Evolutionary conservation across 345 rosid genomes (phyloP).

Genomic region (Eucalyptus melliodora): DNA sequence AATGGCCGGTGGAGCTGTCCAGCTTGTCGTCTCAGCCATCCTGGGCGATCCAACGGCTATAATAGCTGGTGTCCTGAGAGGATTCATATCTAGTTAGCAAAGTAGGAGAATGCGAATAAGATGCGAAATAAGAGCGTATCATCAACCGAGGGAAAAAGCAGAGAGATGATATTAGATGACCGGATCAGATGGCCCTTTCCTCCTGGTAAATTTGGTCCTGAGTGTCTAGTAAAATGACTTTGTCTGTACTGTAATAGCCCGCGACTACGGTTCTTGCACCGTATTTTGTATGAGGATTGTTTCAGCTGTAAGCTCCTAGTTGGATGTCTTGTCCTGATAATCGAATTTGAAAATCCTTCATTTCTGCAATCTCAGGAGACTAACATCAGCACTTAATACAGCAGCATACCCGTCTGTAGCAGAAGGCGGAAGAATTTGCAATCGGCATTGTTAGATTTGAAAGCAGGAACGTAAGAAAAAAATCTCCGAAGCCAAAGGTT

Average conservation of each 20-base stretch:
- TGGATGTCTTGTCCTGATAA: background rate
- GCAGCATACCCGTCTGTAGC: background rate
- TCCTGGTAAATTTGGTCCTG: background rate
- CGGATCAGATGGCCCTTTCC: background rate
- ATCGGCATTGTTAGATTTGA: background rate
- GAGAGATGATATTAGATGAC: background rate
- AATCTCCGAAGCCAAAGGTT: background rate
- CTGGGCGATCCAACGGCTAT: constrained; percentile 37
- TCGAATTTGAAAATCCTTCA: background rate
- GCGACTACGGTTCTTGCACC: background rate
- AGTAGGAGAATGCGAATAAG: background rate
- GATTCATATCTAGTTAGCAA: constrained; percentile 11
- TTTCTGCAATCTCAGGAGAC: background rate
- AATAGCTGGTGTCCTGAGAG: constrained; percentile 19
- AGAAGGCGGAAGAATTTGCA: background rate
- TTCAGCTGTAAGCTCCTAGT: background rate
- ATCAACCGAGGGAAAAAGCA: background rate
- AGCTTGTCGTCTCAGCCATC: constrained; percentile 22
- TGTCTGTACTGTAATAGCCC: background rate
- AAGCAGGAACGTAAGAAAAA: background rate
- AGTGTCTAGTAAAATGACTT: background rate
- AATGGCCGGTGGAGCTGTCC: constrained; percentile 18
- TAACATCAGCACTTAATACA: background rate
- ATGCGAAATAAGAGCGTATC: background rate
- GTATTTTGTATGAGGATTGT: background rate